Evolutionary conservation across 306 rosid species (phyloP).

Genomic region (Vigna mungo): DNA sequence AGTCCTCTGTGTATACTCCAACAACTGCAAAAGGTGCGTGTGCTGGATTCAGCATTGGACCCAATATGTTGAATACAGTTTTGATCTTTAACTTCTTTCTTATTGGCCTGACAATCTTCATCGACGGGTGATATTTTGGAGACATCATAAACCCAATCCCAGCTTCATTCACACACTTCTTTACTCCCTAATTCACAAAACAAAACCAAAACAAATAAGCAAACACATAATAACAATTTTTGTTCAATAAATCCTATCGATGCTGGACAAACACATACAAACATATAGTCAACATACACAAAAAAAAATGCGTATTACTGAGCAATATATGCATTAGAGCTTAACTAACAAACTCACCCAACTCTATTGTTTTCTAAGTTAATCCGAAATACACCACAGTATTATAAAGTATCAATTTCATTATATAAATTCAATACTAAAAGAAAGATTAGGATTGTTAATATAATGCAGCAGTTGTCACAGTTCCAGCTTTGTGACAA

Average conservation of each 20-base stretch:
- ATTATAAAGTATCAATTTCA: not conserved
- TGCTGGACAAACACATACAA: not conserved
- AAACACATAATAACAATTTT: slow-evolving; percentile 1
- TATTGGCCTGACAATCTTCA: slow-evolving; percentile 81
- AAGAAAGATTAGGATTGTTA: not conserved
- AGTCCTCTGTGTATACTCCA: slow-evolving; percentile 82
- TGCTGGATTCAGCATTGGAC: slow-evolving; percentile 97
- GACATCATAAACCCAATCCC: slow-evolving; percentile 98
- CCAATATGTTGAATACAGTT: slow-evolving; percentile 89
- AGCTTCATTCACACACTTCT: slow-evolving; percentile 71
- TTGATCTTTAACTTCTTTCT: slow-evolving; percentile 83
- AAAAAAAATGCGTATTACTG: not conserved
- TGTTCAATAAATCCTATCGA: slow-evolving; percentile 12
- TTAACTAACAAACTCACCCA: slow-evolving; percentile 14
- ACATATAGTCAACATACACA: not conserved
- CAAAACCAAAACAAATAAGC: slow-evolving; percentile 10
- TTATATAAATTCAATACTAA: not conserved
- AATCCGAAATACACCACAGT: not conserved
- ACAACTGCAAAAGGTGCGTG: slow-evolving; percentile 89
- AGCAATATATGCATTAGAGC: not conserved
- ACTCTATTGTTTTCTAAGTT: not conserved
- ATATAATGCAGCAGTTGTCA: not conserved
- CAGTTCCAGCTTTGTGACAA: not conserved
- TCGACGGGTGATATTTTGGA: slow-evolving; percentile 88
- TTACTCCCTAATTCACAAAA: slow-evolving; percentile 69